Conservation (phyloP, 2,329 filamentous ascomycete species). For the Periconia macrospinosa region DNA sequence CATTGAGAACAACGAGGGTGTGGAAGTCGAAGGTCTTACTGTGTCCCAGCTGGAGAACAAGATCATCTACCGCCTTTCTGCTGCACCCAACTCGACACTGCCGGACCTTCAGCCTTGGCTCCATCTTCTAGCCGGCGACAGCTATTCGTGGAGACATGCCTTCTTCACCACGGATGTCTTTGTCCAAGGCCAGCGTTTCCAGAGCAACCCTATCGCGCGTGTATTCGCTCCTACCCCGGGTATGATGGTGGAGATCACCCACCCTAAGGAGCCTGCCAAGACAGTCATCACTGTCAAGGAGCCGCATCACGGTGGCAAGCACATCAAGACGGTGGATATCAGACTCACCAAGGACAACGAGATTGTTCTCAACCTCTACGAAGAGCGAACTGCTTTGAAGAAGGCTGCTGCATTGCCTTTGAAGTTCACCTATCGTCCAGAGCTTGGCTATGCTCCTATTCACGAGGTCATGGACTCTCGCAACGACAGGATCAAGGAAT, state of each 20-base stretch:
- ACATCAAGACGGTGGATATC: constrained; percentile 85
- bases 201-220: constrained; percentile 92
- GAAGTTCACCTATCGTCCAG: constrained; percentile 89
- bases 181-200: constrained; percentile 93
- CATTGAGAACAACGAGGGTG: constrained; percentile 65
- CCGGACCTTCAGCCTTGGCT: constrained; percentile 85
- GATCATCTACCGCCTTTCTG: constrained; percentile 80
- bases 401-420: constrained; percentile 82
- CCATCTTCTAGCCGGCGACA: constrained; percentile 79
- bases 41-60: constrained; percentile 79
- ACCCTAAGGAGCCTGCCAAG: constrained; percentile 80
- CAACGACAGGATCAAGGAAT: constrained; percentile 98
- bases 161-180: constrained; percentile 92
- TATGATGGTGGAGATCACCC: constrained; percentile 82
- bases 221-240: constrained; percentile 86
- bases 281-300: constrained; percentile 87
- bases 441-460: constrained; percentile 96
- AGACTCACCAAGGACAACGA: constrained; percentile 74
- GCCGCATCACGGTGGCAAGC: constrained; percentile 80
- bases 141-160: constrained; percentile 91
- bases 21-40: constrained; percentile 81
- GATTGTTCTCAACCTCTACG: constrained; percentile 87
- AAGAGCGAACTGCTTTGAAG: constrained; percentile 85
- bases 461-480: constrained; percentile 93
- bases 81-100: constrained; percentile 70